These are phyloP conservation scores for Colletotrichum endophyticum DNA, from an alignment of 2,329 filamentous ascomycete genomes.

Conservation along the genomic window DNA sequence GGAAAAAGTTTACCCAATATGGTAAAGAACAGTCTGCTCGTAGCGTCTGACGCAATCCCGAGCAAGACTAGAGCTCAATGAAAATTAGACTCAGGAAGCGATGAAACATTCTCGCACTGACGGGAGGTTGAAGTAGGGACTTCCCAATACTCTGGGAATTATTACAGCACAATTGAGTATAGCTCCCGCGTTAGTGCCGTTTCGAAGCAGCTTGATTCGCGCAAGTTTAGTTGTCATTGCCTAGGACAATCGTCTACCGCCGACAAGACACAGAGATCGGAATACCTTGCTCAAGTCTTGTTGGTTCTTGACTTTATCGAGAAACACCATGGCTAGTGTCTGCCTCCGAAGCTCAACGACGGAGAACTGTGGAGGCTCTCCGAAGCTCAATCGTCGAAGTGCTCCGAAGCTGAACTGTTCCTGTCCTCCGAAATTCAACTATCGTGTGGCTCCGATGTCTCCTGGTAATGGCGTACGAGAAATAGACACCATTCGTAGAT, in stretches of 20 bases:
- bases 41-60: not conserved
- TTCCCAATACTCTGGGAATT: not conserved
- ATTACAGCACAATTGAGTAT: not conserved
- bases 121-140: not conserved
- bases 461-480: accelerated
- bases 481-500: not conserved
- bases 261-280: not conserved
- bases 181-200: not conserved
- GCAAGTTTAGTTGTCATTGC: not conserved
- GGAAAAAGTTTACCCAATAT: not conserved
- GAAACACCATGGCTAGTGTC: not conserved
- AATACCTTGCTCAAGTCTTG: accelerated
- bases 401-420: not conserved
- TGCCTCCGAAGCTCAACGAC: not conserved
- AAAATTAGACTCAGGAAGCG: not conserved
- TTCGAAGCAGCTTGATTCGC: not conserved
- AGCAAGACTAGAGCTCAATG: not conserved
- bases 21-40: not conserved
- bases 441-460: not conserved
- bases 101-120: not conserved
- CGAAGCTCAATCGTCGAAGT: not conserved
- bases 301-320: not conserved
- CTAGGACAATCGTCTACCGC: accelerated
- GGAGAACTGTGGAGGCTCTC: not conserved
- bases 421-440: not conserved